Conservation (phyloP, 2,329 filamentous ascomycete species). For the Lachnellula subtilissima region DNA sequence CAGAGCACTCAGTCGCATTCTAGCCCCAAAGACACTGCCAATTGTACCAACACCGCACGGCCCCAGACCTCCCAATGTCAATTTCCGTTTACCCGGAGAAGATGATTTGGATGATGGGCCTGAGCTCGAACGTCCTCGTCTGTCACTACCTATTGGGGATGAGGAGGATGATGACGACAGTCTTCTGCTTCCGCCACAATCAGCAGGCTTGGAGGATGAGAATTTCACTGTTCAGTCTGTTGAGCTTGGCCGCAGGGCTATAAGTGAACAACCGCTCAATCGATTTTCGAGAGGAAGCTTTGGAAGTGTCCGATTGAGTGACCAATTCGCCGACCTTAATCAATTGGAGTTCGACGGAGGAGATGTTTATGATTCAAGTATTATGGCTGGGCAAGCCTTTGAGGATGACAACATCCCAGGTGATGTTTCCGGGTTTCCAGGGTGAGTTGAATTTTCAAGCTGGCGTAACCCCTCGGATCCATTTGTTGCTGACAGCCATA, state of each 20-base stretch:
- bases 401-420: conserved; percentile 17
- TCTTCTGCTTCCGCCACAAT: conserved; percentile 48
- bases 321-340: conserved; percentile 38
- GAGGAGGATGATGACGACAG: conserved; percentile 44
- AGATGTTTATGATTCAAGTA: conserved; percentile 27
- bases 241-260: conserved; percentile 52
- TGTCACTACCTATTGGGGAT: conserved; percentile 52
- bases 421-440: conserved; percentile 13
- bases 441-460: conserved; percentile 9
- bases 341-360: conserved; percentile 17
- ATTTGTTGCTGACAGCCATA: conserved; percentile 8
- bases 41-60: conserved; percentile 27
- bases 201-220: conserved; percentile 51
- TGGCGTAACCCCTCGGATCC: not conserved
- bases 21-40: conserved; percentile 41
- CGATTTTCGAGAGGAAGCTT: conserved; percentile 45
- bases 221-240: conserved; percentile 56
- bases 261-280: conserved; percentile 41
- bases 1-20: conserved; percentile 48
- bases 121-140: conserved; percentile 47
- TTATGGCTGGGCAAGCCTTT: conserved; percentile 20
- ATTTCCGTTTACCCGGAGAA: conserved; percentile 16
- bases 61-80: conserved; percentile 8
- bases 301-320: conserved; percentile 50
- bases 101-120: conserved; percentile 37